Conservation (phyloP, 2,329 filamentous ascomycete genomes). For the Thielaviopsis musarum region DNA sequence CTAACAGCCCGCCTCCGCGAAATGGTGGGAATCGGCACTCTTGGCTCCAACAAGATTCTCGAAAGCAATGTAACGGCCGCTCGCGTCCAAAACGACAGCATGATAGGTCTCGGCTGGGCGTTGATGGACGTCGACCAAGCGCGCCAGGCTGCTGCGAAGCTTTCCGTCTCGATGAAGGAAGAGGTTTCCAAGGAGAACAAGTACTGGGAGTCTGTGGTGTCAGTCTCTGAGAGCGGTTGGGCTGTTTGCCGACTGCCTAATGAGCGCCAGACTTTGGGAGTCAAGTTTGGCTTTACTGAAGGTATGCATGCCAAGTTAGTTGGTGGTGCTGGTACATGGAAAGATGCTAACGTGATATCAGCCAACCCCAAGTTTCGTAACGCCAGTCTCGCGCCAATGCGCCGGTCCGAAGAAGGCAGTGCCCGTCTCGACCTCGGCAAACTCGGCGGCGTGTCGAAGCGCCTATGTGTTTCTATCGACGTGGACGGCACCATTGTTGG, state of each 20-base stretch:
- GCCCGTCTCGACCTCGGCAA: conserved; percentile 54
- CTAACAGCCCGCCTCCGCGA: conserved; percentile 56
- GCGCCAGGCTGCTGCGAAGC: conserved; percentile 54
- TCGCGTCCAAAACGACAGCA: conserved; percentile 37
- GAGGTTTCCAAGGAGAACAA: conserved; percentile 67
- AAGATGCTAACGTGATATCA: conserved; percentile 12
- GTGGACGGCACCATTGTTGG: conserved; percentile 39
- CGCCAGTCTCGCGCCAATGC: conserved; percentile 66
- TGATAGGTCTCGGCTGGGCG: conserved; percentile 53
- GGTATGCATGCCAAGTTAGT: conserved; percentile 22
- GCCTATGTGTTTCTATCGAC: conserved; percentile 51
- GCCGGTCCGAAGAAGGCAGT: conserved; percentile 55
- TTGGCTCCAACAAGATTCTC: conserved; percentile 50
- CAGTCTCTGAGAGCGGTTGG: conserved; percentile 74
- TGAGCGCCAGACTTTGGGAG: conserved; percentile 58
- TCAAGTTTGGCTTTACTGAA: conserved; percentile 81
- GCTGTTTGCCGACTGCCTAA: conserved; percentile 61
- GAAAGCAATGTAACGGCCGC: conserved; percentile 41
- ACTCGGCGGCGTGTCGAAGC: conserved; percentile 34
- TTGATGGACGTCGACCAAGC: conserved; percentile 60
- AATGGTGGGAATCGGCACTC: conserved; percentile 53
- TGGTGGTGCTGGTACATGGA: conserved; percentile 16
- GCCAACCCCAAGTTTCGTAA: conserved; percentile 42
- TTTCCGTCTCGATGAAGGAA: conserved; percentile 53
- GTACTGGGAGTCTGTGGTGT: conserved; percentile 79